phyloP scores from a whole-genome alignment of 257 asterid species.

The Hygrophila difformis region DNA sequence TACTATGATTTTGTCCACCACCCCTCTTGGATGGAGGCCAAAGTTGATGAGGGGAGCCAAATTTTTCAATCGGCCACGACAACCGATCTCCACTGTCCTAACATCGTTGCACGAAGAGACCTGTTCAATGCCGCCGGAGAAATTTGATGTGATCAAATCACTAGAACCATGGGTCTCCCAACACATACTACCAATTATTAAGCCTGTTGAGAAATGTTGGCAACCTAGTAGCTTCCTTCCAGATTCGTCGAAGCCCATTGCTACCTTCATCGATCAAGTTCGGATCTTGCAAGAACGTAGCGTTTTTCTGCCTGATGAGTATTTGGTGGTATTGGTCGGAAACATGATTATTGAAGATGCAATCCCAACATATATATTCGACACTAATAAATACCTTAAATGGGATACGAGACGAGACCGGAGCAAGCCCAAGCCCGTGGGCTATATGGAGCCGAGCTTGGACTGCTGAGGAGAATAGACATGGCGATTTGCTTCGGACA shows the following conservation, averaged over 20 bases:
- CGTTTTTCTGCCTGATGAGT: not conserved
- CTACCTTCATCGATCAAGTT: not conserved
- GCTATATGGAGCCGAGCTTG: constrained; percentile 19
- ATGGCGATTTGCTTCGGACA: constrained; percentile 16
- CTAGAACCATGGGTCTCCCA: not conserved
- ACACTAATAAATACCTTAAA: constrained; percentile 3
- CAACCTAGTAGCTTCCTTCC: not conserved
- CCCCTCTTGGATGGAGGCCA: no score
- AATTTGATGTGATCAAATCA: not conserved
- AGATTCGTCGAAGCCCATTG: not conserved
- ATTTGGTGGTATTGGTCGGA: not conserved
- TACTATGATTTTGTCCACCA: no score
- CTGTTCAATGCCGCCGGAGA: not conserved
- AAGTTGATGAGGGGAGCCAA: no score
- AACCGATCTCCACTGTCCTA: no score
- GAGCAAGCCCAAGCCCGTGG: constrained; percentile 15
- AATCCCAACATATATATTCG: constrained; percentile 14
- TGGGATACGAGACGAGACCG: constrained; percentile 18
- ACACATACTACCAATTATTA: not conserved
- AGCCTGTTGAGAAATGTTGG: not conserved
- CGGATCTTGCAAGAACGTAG: not conserved
- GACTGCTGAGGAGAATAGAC: constrained; percentile 24
- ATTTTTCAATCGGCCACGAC: no score
- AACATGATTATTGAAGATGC: not conserved
- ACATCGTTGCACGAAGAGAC: no score